Evolutionary conservation across 2,329 filamentous ascomycete species (phyloP).

Genomic region (Stemphylium vesicarium): DNA sequence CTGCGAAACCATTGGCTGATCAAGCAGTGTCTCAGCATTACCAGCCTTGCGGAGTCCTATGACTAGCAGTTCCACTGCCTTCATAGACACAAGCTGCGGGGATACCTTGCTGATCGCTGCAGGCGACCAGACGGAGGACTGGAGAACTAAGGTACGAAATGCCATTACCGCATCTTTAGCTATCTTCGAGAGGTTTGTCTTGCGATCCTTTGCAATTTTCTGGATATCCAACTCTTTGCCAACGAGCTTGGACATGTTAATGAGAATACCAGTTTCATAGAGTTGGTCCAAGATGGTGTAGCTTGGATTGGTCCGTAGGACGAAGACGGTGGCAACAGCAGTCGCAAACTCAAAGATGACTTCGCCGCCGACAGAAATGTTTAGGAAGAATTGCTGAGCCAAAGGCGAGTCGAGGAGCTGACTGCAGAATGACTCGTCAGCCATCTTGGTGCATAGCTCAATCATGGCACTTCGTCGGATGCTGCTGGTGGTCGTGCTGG

Average conservation of each 20-base stretch:
- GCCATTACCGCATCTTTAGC: conserved; percentile 63
- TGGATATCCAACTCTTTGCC: conserved; percentile 60
- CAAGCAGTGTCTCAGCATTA: conserved; percentile 58
- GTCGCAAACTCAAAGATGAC: conserved; percentile 65
- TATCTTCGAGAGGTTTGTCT: conserved; percentile 71
- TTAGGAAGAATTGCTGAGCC: conserved; percentile 70
- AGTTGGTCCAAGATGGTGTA: conserved; percentile 66
- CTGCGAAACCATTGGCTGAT: conserved; percentile 37
- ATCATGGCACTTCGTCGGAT: conserved; percentile 60
- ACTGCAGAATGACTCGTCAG: conserved; percentile 66
- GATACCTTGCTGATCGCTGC: conserved; percentile 60
- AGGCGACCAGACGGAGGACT: conserved; percentile 67
- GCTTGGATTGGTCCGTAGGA: conserved; percentile 67
- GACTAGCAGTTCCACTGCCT: conserved; percentile 66
- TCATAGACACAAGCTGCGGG: conserved; percentile 68
- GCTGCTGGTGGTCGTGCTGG: conserved; percentile 52
- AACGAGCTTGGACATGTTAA: conserved; percentile 65
- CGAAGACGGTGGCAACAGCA: conserved; percentile 66
- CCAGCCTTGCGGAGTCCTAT: conserved; percentile 58
- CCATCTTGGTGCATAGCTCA: conserved; percentile 62
- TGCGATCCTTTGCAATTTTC: conserved; percentile 68
- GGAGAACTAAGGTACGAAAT: conserved; percentile 61
- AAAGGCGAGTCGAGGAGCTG: conserved; percentile 78
- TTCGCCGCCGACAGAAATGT: conserved; percentile 57
- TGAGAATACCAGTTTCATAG: conserved; percentile 60